A percentile compares a stretch with the other conserved stretches of the same genome.
Conservation (phyloP, 225 moss, liverwort and hornwort species). For the Ulota crispa region DNA sequence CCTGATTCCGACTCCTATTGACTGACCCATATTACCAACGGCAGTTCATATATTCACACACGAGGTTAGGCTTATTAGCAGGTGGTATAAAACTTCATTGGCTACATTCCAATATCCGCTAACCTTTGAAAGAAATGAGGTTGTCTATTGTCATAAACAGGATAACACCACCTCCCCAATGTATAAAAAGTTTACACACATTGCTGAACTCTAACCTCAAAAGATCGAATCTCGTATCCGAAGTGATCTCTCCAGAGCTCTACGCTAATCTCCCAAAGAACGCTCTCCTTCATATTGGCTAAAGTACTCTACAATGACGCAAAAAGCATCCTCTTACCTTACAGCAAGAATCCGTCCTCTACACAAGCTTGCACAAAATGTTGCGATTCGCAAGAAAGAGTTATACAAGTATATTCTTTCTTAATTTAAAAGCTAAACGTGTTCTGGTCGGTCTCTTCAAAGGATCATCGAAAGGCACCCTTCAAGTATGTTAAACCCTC, state of each 20-base stretch:
- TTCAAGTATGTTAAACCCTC: not conserved
- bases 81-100: not conserved
- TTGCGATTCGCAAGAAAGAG: not conserved
- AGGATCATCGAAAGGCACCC: not conserved
- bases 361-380: not conserved
- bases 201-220: not conserved
- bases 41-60: not conserved
- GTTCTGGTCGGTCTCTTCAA: not conserved
- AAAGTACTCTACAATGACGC: not conserved
- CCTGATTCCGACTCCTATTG: not conserved
- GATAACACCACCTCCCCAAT: not conserved
- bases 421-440: not conserved
- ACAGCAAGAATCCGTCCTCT: not conserved
- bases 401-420: not conserved
- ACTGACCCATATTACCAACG: not conserved
- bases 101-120: not conserved
- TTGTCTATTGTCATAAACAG: not conserved
- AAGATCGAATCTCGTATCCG: not conserved
- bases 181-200: not conserved
- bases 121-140: not conserved
- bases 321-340: not conserved
- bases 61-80: not conserved
- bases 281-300: not conserved
- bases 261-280: not conserved
- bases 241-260: not conserved